These are phyloP conservation scores for Suillus fuscotomentosus DNA, from an alignment of 768 basidiomycete genomes.

Conservation along the genomic window DNA sequence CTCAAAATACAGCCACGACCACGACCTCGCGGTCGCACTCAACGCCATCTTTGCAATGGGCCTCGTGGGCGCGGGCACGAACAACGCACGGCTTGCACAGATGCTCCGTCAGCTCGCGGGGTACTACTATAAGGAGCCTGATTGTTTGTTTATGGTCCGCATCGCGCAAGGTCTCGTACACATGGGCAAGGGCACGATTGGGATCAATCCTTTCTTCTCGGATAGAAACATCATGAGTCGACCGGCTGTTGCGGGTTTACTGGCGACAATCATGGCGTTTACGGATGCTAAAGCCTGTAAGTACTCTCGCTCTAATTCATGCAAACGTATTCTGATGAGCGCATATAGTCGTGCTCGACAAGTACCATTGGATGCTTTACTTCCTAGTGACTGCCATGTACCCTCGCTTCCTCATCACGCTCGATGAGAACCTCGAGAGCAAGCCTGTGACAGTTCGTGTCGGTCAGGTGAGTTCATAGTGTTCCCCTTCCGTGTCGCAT, in stretches of 20 bases:
- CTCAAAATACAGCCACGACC: conserved; percentile 98
- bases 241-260: conserved; percentile 83
- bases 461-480: conserved; percentile 62
- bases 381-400: conserved; percentile 97
- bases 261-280: conserved; percentile 88
- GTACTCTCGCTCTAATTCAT: conserved; percentile 30
- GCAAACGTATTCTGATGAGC: background rate
- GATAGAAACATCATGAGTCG: conserved; percentile 90
- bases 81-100: conserved; percentile 95
- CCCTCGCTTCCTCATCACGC: conserved; percentile 96
- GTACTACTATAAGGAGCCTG: conserved; percentile 98
- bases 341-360: conserved; percentile 83
- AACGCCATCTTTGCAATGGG: conserved; percentile 99
- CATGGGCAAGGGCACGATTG: conserved; percentile 99
- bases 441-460: conserved; percentile 92
- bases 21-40: conserved; percentile 92
- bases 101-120: conserved; percentile 96
- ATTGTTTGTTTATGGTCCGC: conserved; percentile 94
- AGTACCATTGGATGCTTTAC: conserved; percentile 98
- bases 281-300: conserved; percentile 92
- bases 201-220: conserved; percentile 93
- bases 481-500: background rate
- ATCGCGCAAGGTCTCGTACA: conserved; percentile 96
- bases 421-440: conserved; percentile 87
- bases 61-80: conserved; percentile 96